Conservation (phyloP, 1,139 yeast genomes). For the Hemisphaericaspora xylanilytica region DNA sequence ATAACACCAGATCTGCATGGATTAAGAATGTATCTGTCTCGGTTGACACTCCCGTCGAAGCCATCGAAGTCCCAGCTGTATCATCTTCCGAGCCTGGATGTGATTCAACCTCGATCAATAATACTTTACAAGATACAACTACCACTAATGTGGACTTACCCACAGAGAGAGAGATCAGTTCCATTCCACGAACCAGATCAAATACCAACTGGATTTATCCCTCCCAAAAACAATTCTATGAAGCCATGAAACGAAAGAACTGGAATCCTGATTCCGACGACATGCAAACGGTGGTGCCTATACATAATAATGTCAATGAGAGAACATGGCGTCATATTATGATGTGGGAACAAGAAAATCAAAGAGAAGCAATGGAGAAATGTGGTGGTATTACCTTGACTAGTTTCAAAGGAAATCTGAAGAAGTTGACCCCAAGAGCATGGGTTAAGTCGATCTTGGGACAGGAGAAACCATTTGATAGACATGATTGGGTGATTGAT, state of each 20-base stretch:
- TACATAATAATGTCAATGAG: constrained; percentile 92
- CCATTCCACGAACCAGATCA: constrained; percentile 77
- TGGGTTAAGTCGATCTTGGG: constrained; percentile 69
- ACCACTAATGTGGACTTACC: constrained; percentile 44
- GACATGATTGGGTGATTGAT: constrained; percentile 94
- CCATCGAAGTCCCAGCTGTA: constrained; percentile 36
- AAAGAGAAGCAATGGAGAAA: constrained; percentile 42
- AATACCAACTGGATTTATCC: constrained; percentile 87
- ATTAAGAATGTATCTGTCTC: constrained; percentile 38
- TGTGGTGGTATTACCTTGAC: constrained; percentile 89
- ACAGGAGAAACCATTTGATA: constrained; percentile 78
- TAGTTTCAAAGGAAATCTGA: constrained; percentile 85
- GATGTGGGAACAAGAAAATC: constrained; percentile 72
- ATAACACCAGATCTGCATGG: constrained; percentile 59
- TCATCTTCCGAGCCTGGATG: constrained; percentile 29
- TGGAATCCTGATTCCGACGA: constrained; percentile 82
- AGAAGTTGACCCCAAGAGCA: constrained; percentile 85
- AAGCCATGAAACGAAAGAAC: constrained; percentile 88
- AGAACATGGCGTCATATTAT: constrained; percentile 85
- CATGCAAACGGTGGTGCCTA: constrained; percentile 89
- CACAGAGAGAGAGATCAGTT: constrained; percentile 69
- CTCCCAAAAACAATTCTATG: constrained; percentile 89
- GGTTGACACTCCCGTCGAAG: constrained; percentile 26
- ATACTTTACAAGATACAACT: constrained; percentile 21
- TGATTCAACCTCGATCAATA: constrained; percentile 40